Conservation (phyloP, 192 early-diverging fungal genomes). For the Backusella liffmaniae region DNA sequence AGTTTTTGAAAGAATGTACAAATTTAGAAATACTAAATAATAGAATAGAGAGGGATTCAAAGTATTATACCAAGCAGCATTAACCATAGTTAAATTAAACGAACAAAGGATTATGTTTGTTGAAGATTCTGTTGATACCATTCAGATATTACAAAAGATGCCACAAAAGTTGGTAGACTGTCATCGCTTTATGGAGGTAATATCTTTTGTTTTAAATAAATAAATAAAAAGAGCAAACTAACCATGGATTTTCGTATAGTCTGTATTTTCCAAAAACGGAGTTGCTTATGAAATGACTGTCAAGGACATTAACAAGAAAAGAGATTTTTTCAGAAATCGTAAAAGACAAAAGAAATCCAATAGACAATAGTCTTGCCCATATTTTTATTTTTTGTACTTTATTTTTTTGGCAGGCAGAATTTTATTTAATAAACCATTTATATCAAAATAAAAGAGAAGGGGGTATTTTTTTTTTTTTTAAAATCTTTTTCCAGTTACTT, state of each 20-base stretch:
- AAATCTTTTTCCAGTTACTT: neutral
- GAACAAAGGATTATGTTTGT: constrained; percentile 57
- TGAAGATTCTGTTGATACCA: constrained; percentile 55
- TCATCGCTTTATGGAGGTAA: constrained; percentile 54
- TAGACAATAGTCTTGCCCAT: neutral
- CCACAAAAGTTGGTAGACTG: constrained; percentile 57
- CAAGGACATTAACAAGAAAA: constrained; percentile 4
- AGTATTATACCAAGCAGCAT: constrained; percentile 66
- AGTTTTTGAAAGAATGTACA: constrained; percentile 7
- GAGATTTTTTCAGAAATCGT: constrained; percentile 10
- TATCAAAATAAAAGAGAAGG: neutral
- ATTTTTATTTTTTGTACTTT: neutral
- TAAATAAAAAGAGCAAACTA: neutral
- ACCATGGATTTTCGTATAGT: neutral
- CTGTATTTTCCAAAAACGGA: constrained; percentile 4
- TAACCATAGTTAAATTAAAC: constrained; percentile 66
- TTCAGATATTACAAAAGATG: constrained; percentile 55
- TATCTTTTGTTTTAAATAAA: neutral
- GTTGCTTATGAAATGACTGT: constrained; percentile 10
- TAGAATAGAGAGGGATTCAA: constrained; percentile 42
- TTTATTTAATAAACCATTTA: neutral
- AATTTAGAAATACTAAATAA: neutral
- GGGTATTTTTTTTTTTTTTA: neutral
- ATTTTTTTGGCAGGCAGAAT: neutral
- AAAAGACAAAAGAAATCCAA: neutral